Conservation (phyloP, 805 yeast species). For the Sugiyamaella valdiviana region DNA sequence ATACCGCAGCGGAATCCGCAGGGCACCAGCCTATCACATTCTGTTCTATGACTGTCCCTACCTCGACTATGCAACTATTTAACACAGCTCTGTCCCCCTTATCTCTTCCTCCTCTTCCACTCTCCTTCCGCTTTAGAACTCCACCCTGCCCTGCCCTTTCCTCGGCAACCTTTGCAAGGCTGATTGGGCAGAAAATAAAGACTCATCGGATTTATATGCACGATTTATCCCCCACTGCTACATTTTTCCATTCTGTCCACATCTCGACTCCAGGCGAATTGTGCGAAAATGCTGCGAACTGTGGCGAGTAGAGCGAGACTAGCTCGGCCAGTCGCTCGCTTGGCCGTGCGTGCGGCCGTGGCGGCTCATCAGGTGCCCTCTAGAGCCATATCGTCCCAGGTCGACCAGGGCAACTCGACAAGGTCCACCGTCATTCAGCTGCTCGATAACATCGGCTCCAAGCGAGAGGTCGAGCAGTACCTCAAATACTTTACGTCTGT, state of each 20-base stretch:
- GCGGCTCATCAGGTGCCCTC: neutral
- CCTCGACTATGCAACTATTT: no score
- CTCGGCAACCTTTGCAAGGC: neutral
- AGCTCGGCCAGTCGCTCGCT: neutral
- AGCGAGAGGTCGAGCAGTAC: conserved; percentile 97
- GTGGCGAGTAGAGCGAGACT: conserved; percentile 2
- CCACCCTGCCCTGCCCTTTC: neutral
- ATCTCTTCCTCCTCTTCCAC: neutral
- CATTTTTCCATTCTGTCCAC: no score
- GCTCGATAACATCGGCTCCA: conserved; percentile 92
- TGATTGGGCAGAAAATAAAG: neutral
- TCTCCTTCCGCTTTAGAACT: neutral
- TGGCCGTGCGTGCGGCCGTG: neutral
- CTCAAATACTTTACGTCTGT: conserved; percentile 94
- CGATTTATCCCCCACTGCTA: no score
- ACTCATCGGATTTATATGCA: conserved; percentile 2
- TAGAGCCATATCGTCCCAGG: neutral
- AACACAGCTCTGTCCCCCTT: neutral
- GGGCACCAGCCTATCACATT: no score
- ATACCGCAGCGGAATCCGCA: no score
- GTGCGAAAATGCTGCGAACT: conserved; percentile 6
- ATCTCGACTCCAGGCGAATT: no score
- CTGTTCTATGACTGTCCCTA: no score
- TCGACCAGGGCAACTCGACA: conserved; percentile 39
- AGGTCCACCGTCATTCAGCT: conserved; percentile 94